Evolutionary conservation across 352 stramenopile species (phyloP), one percentile per base, ranked within the genome.

Genomic region (Thraustochytrium striatum): DNA sequence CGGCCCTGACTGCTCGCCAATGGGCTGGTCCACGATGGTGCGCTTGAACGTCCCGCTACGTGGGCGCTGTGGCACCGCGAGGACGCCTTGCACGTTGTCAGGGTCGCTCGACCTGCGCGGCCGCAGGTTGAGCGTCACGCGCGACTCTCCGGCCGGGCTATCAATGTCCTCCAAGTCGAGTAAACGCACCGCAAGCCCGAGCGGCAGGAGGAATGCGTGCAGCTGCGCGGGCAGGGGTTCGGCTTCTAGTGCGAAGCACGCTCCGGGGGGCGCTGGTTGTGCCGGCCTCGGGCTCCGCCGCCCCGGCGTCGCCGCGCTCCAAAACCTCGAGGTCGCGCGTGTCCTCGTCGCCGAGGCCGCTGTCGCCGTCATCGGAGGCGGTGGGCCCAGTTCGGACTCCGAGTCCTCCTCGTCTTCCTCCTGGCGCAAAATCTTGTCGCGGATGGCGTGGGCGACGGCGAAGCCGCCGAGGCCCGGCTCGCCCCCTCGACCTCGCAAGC

Each of bases 141-240:
- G 61, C 25, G 65, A 30, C 30, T 61, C 50, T n/a, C 35, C 28
- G 35, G 25, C 65, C 7, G 52, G 32, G 47, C n/a, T n/a, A n/a
- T n/a, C n/a, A n/a, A n/a, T n/a, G n/a, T 75, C 32, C 32, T 75
- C 65, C 11, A 75, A 30, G 52, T 75, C 52, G 19, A 75, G 11
- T 39, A 75, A 25, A 5, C 65, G 65, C 0, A 61, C 65, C 0
- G 13, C 5, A 9, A 75, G 41, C 9, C 65, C 65, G 5, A 75
- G 25, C 7, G 65, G 65, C 11, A 75, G 32, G 8, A 75, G n/a
- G 50, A 43, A 58, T 7, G 65, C 65, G 39, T 75, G 65, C 11
- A 75, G 65, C 8, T 75, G 41, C 11, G 65, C 30, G 1, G 65
- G 65, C 39, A 75, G 39, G 35, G 30, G 16, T 55, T 55, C 47